phyloP scores from a whole-genome alignment of 2,329 filamentous ascomycete species.

The Colletotrichum viniferum region DNA sequence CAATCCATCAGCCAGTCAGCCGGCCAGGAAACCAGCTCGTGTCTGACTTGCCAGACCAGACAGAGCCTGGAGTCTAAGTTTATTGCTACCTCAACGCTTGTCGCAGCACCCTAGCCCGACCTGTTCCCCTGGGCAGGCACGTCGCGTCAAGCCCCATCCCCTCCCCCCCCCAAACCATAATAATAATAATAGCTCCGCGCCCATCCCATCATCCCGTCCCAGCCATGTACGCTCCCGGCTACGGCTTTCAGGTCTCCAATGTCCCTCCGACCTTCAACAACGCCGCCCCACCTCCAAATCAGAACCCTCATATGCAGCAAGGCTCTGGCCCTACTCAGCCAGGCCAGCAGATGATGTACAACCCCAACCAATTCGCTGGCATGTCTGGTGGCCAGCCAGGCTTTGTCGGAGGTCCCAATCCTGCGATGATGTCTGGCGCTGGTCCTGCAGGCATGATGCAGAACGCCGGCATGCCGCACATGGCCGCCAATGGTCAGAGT shows the following conservation, averaged over 20 bases:
- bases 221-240: slow-evolving; percentile 61
- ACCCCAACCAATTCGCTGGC: slow-evolving; percentile 58
- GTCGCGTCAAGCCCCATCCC: background rate
- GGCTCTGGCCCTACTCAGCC: slow-evolving; percentile 43
- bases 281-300: slow-evolving; percentile 47
- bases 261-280: slow-evolving; percentile 57
- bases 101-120: slow-evolving; percentile 1
- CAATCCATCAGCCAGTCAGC: background rate
- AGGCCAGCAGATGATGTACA: slow-evolving; percentile 63
- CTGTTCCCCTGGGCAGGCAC: background rate
- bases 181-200: slow-evolving; percentile 19
- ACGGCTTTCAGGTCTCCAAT: slow-evolving; percentile 53
- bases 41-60: background rate
- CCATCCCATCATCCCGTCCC: slow-evolving; percentile 13
- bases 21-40: background rate
- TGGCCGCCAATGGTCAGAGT: slow-evolving; percentile 66
- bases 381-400: slow-evolving; percentile 52
- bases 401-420: slow-evolving; percentile 55
- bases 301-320: slow-evolving; percentile 51
- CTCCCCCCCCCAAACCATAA: slow-evolving; percentile 18
- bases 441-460: slow-evolving; percentile 68
- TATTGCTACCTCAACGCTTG: slow-evolving; percentile 7
- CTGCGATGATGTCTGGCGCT: slow-evolving; percentile 58
- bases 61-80: slow-evolving; percentile 6
- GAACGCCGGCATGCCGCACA: slow-evolving; percentile 62